Evolutionary conservation across 345 rosid genomes (phyloP).

Genomic region (Citrus sp.): DNA sequence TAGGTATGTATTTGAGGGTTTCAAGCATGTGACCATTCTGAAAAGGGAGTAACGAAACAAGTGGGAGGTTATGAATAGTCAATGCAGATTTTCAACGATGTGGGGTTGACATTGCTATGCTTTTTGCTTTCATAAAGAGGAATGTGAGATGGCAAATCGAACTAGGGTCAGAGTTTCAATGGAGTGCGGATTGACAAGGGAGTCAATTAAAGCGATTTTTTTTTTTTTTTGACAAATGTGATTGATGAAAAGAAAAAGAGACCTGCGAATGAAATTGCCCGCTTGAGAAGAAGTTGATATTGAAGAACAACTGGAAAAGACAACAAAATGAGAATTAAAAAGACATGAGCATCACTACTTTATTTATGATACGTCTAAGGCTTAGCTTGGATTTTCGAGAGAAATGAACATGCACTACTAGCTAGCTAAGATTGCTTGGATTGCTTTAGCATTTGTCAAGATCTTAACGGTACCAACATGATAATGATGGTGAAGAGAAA

Average conservation of each 20-base stretch:
- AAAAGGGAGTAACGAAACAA: neutral
- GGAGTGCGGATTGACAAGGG: constrained; percentile 3
- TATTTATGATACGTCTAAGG: neutral
- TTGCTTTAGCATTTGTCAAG: neutral
- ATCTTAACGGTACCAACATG: neutral
- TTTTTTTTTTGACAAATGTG: neutral
- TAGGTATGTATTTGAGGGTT: constrained; percentile 1
- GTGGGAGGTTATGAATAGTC: constrained; percentile 13
- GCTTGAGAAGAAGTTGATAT: neutral
- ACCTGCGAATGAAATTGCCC: neutral
- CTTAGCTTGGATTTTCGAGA: neutral
- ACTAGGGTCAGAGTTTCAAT: constrained; percentile 24
- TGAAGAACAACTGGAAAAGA: neutral
- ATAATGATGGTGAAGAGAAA: neutral
- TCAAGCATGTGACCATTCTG: constrained; percentile 3
- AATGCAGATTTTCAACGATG: constrained; percentile 13
- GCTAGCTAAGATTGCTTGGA: neutral
- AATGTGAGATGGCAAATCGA: constrained; percentile 6
- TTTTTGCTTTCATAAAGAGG: constrained; percentile 18
- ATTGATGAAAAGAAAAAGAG: neutral
- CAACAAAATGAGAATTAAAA: neutral
- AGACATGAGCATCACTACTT: neutral
- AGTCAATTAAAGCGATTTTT: neutral
- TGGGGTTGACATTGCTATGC: constrained; percentile 34
- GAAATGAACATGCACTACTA: neutral